A percentile compares a stretch with the other conserved stretches of the same genome.
These are phyloP conservation scores for Aphanomyces euteiches DNA, from an alignment of 352 stramenopile species.

Conservation along the genomic window DNA sequence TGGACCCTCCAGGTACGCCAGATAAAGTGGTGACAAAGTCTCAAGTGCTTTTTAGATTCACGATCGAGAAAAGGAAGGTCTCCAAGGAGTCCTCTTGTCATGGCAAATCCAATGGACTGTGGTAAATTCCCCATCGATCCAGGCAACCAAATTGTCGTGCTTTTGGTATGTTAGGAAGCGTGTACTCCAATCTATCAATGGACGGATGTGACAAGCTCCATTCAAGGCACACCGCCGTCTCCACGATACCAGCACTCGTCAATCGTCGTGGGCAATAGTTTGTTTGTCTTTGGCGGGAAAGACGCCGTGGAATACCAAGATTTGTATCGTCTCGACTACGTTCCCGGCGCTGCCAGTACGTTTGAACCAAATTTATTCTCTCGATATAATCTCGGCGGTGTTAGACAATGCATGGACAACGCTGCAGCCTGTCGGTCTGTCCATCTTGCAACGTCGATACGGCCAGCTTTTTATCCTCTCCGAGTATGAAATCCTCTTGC, in stretches of 20 bases:
- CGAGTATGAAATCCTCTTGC: not conserved
- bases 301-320: constrained; percentile 42
- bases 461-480: constrained; percentile 11
- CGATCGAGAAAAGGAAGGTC: constrained; percentile 35
- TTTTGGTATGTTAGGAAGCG: constrained; percentile 25
- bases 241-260: constrained; percentile 58
- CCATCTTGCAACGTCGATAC: not conserved
- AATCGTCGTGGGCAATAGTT: constrained; percentile 50
- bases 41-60: constrained; percentile 5
- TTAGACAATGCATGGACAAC: constrained; percentile 19
- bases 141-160: not conserved
- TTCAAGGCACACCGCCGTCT: constrained; percentile 41
- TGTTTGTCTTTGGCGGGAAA: constrained; percentile 69
- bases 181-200: constrained; percentile 57
- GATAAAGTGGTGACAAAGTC: constrained; percentile 16
- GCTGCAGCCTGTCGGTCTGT: not conserved
- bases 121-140: not conserved
- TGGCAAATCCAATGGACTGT: constrained; percentile 60
- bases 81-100: constrained; percentile 42
- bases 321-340: constrained; percentile 65
- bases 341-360: constrained; percentile 26
- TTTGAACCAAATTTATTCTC: not conserved
- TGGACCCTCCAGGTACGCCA: constrained; percentile 61
- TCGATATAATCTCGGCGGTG: not conserved
- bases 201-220: constrained; percentile 39